phyloP scores from a whole-genome alignment of 1,284 basidiomycete genomes.

The Trametes polyzona region DNA sequence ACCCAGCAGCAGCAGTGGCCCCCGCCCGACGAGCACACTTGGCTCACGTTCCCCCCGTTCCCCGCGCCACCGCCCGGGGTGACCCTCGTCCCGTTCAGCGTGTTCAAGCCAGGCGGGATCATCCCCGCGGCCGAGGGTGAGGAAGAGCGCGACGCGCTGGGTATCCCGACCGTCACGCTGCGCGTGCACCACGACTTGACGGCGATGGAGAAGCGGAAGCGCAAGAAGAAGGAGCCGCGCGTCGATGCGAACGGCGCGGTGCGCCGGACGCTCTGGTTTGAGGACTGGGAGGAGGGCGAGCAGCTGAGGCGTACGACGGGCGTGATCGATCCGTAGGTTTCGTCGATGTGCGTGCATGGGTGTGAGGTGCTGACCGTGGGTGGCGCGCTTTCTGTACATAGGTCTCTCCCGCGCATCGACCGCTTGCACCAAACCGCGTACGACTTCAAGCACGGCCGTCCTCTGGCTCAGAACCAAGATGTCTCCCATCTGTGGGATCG shows the following conservation, averaged over 20 bases:
- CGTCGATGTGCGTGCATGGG: neutral
- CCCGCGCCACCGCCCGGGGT: conserved; percentile 55
- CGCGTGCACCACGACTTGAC: conserved; percentile 49
- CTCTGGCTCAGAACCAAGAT: conserved; percentile 46
- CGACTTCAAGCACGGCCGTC: conserved; percentile 58
- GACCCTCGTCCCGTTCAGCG: conserved; percentile 57
- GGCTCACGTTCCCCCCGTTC: conserved; percentile 61
- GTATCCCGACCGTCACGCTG: conserved; percentile 66
- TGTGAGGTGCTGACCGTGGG: neutral
- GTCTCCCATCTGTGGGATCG: conserved; percentile 63
- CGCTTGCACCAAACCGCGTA: conserved; percentile 56
- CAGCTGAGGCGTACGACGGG: conserved; percentile 35
- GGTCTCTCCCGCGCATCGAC: conserved; percentile 48
- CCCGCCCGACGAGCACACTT: conserved; percentile 11
- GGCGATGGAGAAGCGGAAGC: conserved; percentile 51
- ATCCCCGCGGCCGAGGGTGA: conserved; percentile 33
- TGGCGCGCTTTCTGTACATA: conserved; percentile 36
- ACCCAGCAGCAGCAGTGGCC: no score
- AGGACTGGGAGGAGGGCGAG: conserved; percentile 66
- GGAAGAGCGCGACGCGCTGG: conserved; percentile 55
- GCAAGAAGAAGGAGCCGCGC: conserved; percentile 34
- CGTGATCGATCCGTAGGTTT: conserved; percentile 50
- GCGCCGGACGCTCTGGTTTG: conserved; percentile 56
- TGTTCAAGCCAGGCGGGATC: conserved; percentile 66
- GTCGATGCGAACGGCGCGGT: conserved; percentile 24